Evolutionary conservation across 345 rosid species (phyloP).

Genomic region (Eucalyptus pauciflora): DNA sequence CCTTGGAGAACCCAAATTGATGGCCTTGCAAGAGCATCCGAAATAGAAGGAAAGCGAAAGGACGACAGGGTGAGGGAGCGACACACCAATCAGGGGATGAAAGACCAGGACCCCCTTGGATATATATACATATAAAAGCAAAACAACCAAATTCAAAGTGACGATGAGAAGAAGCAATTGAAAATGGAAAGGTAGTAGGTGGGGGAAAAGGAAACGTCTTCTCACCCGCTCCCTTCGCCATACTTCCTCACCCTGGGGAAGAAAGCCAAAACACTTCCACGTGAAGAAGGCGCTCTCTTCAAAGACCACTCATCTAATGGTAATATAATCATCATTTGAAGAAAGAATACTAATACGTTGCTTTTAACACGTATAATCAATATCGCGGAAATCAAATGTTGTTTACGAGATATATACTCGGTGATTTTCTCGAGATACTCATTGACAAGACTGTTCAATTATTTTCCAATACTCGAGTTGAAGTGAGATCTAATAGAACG

Average conservation of each 20-base stretch:
- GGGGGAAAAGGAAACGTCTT: not conserved
- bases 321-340: not conserved
- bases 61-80: not conserved
- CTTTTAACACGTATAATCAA: not conserved
- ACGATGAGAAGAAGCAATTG: not conserved
- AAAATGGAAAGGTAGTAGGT: not conserved
- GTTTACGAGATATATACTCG: accelerated
- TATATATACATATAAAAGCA: not conserved
- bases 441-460: not conserved
- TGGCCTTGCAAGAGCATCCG: not conserved
- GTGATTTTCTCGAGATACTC: not conserved
- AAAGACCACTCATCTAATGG: not conserved
- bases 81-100: not conserved
- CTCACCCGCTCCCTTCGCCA: not conserved
- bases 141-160: not conserved
- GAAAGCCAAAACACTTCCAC: not conserved
- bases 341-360: not conserved
- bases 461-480: not conserved
- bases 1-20: not conserved
- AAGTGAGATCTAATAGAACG: not conserved
- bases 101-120: not conserved
- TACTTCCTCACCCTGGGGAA: not conserved
- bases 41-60: not conserved
- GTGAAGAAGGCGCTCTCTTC: not conserved
- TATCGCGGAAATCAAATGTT: not conserved